Base-by-base conservation (phyloP, 441 rosid species). In the Macaranga tanarius region DNA sequence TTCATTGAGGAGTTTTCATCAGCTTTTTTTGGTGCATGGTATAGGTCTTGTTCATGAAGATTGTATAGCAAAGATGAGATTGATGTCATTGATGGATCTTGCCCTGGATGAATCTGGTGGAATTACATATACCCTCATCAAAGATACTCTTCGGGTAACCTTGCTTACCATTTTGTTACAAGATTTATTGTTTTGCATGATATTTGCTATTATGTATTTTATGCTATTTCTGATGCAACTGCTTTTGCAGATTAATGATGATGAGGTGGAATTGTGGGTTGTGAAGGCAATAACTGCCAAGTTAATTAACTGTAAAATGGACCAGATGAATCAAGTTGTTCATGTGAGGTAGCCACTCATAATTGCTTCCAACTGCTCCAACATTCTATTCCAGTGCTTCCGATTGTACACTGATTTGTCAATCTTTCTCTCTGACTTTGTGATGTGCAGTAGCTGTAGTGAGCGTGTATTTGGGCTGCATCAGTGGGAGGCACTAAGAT, bases 11-110 rank as follows among this genome's bases (percentile, higher is more conserved):
- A 31, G 67, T 26, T 23, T 23, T 56, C 52, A 58, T 72, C 31
- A 40, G 23, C 16, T 58, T 44, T 65, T 25, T 67, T 73, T 54
- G 26, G 58, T 66, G 77, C n/a, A 23, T 76, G 48, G n/a, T 73
- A 9, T 80, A 96, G 99, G 92, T 72, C 98, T 96, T 74, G 88
- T 85, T 22, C 93, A 93, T 76, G 99, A 96, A 78, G 97, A 96
- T 70, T 96, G 97, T 74, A 82, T 92, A 73, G 70, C 95, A 0
- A 96, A 93, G 84, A 96, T 93, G 99, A 86, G 93, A 77, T 77
- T 93, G 82, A 85, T 93, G 85, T 93, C 98, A 77, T 82, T 96
- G 79, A 86, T 91, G 69, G 98, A 93, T 85, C 90, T 93, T 65
- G 92, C 91, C 60, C 88, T 86, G 11, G 66, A 80, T 85, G 93